Percentiles rank a stretch among this genome's conserved stretches.
These are phyloP conservation scores for Sarocladium oryzae DNA, from an alignment of 2,329 filamentous ascomycete genomes.

Conservation along the genomic window DNA sequence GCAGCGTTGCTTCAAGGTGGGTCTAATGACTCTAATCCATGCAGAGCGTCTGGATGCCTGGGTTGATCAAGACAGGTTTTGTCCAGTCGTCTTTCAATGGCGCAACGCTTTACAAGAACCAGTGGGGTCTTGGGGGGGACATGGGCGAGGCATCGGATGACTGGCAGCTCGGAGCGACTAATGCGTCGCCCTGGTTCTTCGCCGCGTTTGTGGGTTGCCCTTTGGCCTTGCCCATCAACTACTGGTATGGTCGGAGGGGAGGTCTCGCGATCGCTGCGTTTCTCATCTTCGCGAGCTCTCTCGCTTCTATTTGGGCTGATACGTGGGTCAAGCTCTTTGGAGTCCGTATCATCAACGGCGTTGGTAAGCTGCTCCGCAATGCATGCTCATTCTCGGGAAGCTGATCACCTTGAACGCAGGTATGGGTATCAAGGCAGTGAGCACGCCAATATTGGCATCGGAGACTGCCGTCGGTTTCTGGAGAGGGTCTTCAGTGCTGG, in stretches of 20 bases:
- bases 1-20: constrained; percentile 34
- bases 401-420: constrained; percentile 18
- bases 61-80: too few relatives aligned
- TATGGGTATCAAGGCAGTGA: constrained; percentile 44
- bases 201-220: constrained; percentile 33
- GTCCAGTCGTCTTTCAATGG: constrained; percentile 39
- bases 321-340: constrained; percentile 27
- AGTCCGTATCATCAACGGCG: constrained; percentile 30
- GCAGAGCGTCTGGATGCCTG: too few relatives aligned
- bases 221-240: constrained; percentile 33
- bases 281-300: constrained; percentile 32
- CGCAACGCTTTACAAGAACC: constrained; percentile 25
- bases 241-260: constrained; percentile 32
- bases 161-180: constrained; percentile 33
- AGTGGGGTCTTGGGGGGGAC: constrained; percentile 17
- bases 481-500: constrained; percentile 40
- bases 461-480: constrained; percentile 41
- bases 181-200: constrained; percentile 32
- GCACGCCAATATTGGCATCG: constrained; percentile 38
- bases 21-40: too few relatives aligned
- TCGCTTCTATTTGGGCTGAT: constrained; percentile 27
- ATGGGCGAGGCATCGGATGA: constrained; percentile 14
- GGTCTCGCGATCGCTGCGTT: constrained; percentile 32
- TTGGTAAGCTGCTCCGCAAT: constrained; percentile 23
- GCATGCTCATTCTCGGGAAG: neutral